Percentiles rank a stretch among this genome's conserved stretches.
Evolutionary conservation across 2,329 filamentous ascomycete genomes (phyloP).

Genomic region (Diaporthe velutina): DNA sequence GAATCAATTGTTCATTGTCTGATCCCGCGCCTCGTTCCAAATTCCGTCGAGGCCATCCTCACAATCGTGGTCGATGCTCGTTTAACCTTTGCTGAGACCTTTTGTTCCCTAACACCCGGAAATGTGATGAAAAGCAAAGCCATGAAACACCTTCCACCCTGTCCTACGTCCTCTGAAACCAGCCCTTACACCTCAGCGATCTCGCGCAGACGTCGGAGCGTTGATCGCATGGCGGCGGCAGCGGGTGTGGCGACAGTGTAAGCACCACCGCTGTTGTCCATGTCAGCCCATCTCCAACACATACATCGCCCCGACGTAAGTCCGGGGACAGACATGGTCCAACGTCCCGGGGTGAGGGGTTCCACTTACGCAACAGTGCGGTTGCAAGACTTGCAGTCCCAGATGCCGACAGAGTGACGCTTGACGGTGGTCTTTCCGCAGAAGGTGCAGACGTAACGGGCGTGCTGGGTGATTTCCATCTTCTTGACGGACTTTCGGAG

Average conservation of each 20-base stretch:
- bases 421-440: slow-evolving; percentile 97
- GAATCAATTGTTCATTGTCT: slow-evolving; percentile 38
- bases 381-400: slow-evolving; percentile 76
- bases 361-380: slow-evolving; percentile 87
- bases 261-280: slow-evolving; percentile 36
- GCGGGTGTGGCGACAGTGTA: slow-evolving; percentile 74
- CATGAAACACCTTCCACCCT: slow-evolving; percentile 41
- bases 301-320: not conserved
- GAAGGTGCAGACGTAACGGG: slow-evolving; percentile 97
- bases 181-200: slow-evolving; percentile 89
- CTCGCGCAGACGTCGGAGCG: slow-evolving; percentile 96
- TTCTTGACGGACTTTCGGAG: slow-evolving; percentile 99
- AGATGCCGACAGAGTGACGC: slow-evolving; percentile 93
- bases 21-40: slow-evolving; percentile 39
- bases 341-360: not conserved
- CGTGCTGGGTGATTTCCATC: slow-evolving; percentile 99
- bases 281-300: slow-evolving; percentile 17
- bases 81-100: slow-evolving; percentile 39
- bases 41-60: slow-evolving; percentile 47
- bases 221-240: slow-evolving; percentile 94
- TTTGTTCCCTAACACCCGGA: slow-evolving; percentile 41
- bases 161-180: slow-evolving; percentile 44
- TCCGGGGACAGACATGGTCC: not conserved
- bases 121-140: slow-evolving; percentile 42
- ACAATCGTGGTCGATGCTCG: slow-evolving; percentile 38